phyloP scores from a whole-genome alignment of 1,139 yeast genomes.

The Yamadazyma blattariae region DNA sequence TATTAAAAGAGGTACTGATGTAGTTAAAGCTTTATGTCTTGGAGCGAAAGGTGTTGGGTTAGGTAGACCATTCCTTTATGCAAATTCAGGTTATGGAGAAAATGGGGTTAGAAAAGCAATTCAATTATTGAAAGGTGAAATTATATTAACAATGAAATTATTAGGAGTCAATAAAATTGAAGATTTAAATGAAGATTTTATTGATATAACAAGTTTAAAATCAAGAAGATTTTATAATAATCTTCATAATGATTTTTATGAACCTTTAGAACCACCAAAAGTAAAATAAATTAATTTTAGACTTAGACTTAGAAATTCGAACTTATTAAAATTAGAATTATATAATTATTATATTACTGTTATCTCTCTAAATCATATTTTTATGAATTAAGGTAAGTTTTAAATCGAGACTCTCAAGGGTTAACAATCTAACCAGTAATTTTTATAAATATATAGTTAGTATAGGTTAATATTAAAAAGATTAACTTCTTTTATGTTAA shows the following conservation, averaged over 20 bases:
- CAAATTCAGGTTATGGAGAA: slow-evolving; percentile 49
- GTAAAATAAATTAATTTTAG: background rate
- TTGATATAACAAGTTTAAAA: slow-evolving; percentile 12
- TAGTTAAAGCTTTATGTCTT: slow-evolving; percentile 51
- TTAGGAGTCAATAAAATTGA: slow-evolving; percentile 38
- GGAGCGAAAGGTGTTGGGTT: slow-evolving; percentile 59
- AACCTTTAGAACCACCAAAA: slow-evolving; percentile 27
- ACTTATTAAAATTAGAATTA: too few species aligned
- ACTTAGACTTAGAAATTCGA: too few species aligned
- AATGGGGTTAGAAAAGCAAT: slow-evolving; percentile 45
- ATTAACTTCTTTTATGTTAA: too few species aligned
- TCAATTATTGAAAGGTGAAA: slow-evolving; percentile 43
- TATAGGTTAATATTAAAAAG: too few species aligned
- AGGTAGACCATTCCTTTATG: slow-evolving; percentile 48
- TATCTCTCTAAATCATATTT: too few species aligned
- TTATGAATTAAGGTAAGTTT: too few species aligned
- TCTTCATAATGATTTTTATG: slow-evolving; percentile 34
- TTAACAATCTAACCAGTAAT: too few species aligned
- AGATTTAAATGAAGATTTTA: slow-evolving; percentile 26
- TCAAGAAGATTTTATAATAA: slow-evolving; percentile 7
- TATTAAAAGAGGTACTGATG: slow-evolving; percentile 53
- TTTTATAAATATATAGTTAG: too few species aligned
- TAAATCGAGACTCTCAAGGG: too few species aligned
- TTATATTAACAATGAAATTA: slow-evolving; percentile 45
- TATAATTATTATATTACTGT: too few species aligned